Conservation (phyloP, 768 basidiomycete species). For the Paxillus ammoniavirescens region DNA sequence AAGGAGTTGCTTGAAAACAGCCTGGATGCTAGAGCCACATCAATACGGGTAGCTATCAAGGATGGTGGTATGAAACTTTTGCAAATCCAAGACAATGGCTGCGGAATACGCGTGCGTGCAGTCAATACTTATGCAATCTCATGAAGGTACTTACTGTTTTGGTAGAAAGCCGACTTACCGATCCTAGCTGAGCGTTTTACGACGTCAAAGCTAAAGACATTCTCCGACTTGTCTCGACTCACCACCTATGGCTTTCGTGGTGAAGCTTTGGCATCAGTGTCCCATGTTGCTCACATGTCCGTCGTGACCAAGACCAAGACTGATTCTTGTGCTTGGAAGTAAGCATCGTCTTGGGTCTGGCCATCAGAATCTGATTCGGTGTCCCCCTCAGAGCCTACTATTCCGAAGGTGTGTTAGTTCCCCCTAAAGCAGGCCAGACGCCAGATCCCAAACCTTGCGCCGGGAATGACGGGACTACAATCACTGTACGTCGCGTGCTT, state of each 20-base stretch:
- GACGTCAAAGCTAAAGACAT: constrained; percentile 87
- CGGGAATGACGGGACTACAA: constrained; percentile 91
- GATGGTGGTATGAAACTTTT: constrained; percentile 95
- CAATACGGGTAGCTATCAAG: constrained; percentile 85
- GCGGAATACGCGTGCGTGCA: constrained; percentile 79
- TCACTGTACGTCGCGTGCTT: constrained; percentile 54
- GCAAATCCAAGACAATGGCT: constrained; percentile 96
- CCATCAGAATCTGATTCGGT: constrained; percentile 1
- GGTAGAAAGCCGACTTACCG: constrained; percentile 81
- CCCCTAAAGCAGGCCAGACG: constrained; percentile 66
- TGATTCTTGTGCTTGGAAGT: constrained; percentile 93
- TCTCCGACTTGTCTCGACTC: constrained; percentile 81
- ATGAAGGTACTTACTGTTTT: neutral
- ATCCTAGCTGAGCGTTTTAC: constrained; percentile 94
- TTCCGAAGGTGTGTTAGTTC: constrained; percentile 69
- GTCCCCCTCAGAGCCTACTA: constrained; percentile 66
- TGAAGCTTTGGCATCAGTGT: constrained; percentile 94
- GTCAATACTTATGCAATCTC: neutral
- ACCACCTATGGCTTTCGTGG: constrained; percentile 96
- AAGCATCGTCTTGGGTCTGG: constrained; percentile 31
- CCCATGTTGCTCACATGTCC: constrained; percentile 86
- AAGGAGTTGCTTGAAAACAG: constrained; percentile 96
- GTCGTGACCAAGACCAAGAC: constrained; percentile 87
- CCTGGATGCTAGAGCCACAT: constrained; percentile 89
- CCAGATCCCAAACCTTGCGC: constrained; percentile 86